Percentiles rank a stretch among this genome's conserved stretches.
Evolutionary conservation across 148 eudicot genomes (phyloP).

Genomic region (Vaccinium vitisidaea): DNA sequence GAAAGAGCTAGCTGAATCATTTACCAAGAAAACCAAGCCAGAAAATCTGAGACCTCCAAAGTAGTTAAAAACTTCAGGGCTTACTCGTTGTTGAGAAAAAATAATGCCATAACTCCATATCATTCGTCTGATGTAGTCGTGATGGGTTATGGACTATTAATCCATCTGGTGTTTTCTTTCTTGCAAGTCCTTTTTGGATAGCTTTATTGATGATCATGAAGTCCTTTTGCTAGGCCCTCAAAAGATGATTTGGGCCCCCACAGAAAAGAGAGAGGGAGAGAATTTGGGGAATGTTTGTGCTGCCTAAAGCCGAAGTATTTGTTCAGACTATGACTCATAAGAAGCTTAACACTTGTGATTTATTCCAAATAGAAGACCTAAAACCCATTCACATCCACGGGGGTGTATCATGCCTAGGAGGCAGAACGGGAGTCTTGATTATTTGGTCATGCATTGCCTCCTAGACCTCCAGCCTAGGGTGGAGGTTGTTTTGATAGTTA

Average conservation of each 20-base stretch:
- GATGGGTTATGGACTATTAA: neutral
- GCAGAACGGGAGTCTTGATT: neutral
- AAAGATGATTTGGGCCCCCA: neutral
- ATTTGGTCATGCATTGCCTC: neutral
- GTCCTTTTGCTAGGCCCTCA: neutral
- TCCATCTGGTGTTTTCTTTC: neutral
- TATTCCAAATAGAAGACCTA: neutral
- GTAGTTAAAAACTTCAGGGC: neutral
- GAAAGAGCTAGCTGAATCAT: neutral
- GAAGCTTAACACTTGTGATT: neutral
- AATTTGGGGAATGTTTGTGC: neutral
- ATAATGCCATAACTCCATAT: neutral
- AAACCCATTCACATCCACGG: neutral
- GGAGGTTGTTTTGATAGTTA: neutral
- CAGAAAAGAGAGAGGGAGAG: neutral
- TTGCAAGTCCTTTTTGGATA: neutral
- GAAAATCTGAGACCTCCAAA: neutral
- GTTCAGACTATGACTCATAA: neutral
- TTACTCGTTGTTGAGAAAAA: neutral
- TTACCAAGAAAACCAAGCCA: neutral
- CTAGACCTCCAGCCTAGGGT: neutral
- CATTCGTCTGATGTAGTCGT: neutral
- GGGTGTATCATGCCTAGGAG: too few relatives aligned
- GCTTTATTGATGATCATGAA: neutral
- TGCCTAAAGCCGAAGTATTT: neutral